Base-by-base conservation (phyloP, 176 grass and related monocot species). In the Musa schizocarpa region DNA sequence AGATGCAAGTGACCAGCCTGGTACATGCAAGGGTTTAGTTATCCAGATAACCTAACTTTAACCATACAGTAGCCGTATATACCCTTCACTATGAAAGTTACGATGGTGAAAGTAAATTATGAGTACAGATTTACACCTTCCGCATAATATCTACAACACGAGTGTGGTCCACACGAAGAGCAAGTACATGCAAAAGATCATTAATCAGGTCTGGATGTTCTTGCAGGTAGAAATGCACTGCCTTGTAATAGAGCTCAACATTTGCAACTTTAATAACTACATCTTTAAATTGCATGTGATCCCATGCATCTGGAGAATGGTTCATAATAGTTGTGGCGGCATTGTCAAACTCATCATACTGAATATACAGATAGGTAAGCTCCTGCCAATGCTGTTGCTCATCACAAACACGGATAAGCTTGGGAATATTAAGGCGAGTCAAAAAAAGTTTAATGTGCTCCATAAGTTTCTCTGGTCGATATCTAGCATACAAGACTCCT, bases 201-300 rank as follows among this genome's bases (percentile, higher is more conserved):
- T 94, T 92, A 63, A 99, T 99, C 70, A 99, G 88, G 82, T 94
- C 95, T 84, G 90, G 90, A 74, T 99, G 95, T 58, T 99, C 90
- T 86, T 94, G 88, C 75, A 99, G 61, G 82, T 99, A 99, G 88
- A 99, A 99, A 81, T 99, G 88, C 61, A 99, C 95, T 53, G 95
- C 88, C 81, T 94, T 92, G 81, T 99, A 99, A 77, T 89, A 99
- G 57, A 99, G 77, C 73, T 99, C 95, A 52, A 92, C 88, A 88
- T 99, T 94, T 62, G 90, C 95, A 84, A 92, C 95, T 85, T 99
- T 99, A 73, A 94, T 88, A 64, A 74, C 67, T 26, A 99, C 90
- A 85, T 99, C 95, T 78, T 99, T 94, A 69, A 99, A 99, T 52
- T 99, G 90, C 95, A 94, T 94, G 84, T 99, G 95, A 77, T 99